These are phyloP conservation scores for Penicillium polonicum DNA, from an alignment of 2,329 filamentous ascomycete genomes.

Conservation along the genomic window DNA sequence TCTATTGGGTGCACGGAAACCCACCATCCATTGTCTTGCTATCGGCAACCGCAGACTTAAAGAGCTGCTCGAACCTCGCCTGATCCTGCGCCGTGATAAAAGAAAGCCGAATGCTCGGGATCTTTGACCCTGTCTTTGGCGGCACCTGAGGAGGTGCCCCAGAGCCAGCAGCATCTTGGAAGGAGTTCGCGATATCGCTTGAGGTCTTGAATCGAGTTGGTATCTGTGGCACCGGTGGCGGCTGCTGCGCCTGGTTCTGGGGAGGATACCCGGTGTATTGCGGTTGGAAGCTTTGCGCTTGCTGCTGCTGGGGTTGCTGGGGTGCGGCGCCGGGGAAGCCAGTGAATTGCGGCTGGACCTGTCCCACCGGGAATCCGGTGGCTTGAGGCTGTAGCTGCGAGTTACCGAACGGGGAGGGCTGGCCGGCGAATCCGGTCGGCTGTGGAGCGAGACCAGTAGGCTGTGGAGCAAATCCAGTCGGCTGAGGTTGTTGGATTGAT, in stretches of 20 bases:
- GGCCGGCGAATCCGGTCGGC: constrained; percentile 55
- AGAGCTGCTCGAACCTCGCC: constrained; percentile 94
- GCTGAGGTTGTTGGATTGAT: constrained; percentile 54
- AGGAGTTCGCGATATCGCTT: constrained; percentile 63
- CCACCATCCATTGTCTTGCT: constrained; percentile 76
- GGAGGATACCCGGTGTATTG: constrained; percentile 60
- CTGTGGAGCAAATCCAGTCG: constrained; percentile 47
- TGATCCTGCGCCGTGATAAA: constrained; percentile 96
- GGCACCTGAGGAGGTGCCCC: constrained; percentile 60
- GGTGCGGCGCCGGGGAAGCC: constrained; percentile 45
- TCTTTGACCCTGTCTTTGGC: constrained; percentile 66
- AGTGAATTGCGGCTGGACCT: constrained; percentile 50
- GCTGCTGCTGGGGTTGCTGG: constrained; percentile 43
- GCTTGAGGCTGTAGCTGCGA: constrained; percentile 63
- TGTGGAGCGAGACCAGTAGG: constrained; percentile 57
- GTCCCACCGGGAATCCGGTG: constrained; percentile 60
- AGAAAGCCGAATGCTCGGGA: constrained; percentile 89
- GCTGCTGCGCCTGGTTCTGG: constrained; percentile 38
- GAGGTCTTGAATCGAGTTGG: constrained; percentile 62
- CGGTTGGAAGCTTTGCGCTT: constrained; percentile 47
- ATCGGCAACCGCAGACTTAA: constrained; percentile 90
- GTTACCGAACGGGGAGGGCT: constrained; percentile 55
- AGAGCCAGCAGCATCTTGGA: constrained; percentile 43
- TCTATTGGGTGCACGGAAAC: background rate
- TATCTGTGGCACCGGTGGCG: constrained; percentile 28